Evolutionary conservation across 2,329 filamentous ascomycete species (phyloP).

Genomic region (Neofusicoccum sp.): DNA sequence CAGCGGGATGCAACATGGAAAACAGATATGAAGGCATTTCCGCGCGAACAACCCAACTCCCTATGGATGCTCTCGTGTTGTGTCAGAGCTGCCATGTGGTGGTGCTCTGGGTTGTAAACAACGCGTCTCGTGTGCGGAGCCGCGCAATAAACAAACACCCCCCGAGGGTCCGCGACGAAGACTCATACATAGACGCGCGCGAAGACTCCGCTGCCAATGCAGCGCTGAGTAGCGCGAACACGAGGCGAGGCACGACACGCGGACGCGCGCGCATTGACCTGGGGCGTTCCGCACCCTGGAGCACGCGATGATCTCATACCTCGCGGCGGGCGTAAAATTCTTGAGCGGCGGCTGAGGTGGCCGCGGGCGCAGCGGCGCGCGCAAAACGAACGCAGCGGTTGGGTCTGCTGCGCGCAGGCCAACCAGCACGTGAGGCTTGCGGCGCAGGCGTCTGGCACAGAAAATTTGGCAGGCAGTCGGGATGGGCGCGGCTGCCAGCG

Average conservation of each 20-base stretch:
- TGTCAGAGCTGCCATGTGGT: not conserved
- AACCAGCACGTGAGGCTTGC: not conserved
- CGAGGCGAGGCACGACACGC: not conserved
- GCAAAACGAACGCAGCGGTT: not conserved
- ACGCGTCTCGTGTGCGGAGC: not conserved
- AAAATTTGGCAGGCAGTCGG: not conserved
- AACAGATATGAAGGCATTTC: no score
- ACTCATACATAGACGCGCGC: not conserved
- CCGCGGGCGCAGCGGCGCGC: not conserved
- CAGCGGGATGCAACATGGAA: no score
- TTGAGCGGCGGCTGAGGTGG: not conserved
- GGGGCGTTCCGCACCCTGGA: not conserved
- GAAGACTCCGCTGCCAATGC: no score
- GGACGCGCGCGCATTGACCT: constrained; percentile 6
- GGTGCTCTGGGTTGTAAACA: not conserved
- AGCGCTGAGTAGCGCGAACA: no score
- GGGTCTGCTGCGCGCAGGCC: not conserved
- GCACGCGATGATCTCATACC: constrained; percentile 11
- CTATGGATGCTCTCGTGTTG: no score
- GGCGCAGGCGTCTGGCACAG: not conserved
- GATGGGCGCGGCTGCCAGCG: not conserved
- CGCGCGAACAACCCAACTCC: no score
- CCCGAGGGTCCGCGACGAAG: not conserved
- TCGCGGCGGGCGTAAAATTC: constrained; percentile 8
- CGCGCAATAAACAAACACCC: not conserved